Percentiles rank a stretch among this genome's conserved stretches.
phyloP scores from a whole-genome alignment of 306 rosid genomes.

The Ochetophila trinervis region DNA sequence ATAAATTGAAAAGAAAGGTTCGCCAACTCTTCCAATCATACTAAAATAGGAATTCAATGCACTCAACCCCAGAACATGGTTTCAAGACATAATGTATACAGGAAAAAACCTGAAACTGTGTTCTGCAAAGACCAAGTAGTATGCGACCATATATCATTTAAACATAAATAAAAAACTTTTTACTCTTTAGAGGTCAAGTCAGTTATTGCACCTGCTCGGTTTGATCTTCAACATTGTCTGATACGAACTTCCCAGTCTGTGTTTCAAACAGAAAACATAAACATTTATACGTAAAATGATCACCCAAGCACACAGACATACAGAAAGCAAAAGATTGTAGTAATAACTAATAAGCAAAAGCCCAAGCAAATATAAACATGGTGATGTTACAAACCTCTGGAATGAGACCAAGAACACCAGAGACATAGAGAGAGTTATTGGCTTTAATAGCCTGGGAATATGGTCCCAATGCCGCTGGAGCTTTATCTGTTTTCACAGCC shows the following conservation, averaged over 20 bases:
- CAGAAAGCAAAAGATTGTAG: neutral
- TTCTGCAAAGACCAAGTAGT: neutral
- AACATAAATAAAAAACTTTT: neutral
- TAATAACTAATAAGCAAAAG: neutral
- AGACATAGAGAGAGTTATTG: constrained; percentile 70
- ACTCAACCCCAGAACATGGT: neutral
- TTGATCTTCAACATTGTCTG: constrained; percentile 79
- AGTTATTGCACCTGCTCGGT: constrained; percentile 73
- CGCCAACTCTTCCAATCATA: neutral
- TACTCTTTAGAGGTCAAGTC: neutral
- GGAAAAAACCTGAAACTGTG: neutral
- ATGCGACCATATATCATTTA: neutral
- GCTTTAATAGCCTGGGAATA: constrained; percentile 94
- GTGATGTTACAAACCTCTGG: constrained; percentile 63
- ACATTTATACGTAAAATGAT: neutral
- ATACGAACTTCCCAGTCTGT: constrained; percentile 82
- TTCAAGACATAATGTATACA: neutral
- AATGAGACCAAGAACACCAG: constrained; percentile 88
- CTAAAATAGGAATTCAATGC: neutral
- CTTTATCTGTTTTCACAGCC: constrained; percentile 80
- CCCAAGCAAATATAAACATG: neutral
- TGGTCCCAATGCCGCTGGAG: constrained; percentile 95
- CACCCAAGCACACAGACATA: constrained; percentile 1
- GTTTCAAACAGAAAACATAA: constrained; percentile 18
- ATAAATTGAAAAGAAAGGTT: neutral